Conservation (phyloP, 2,329 filamentous ascomycete species). For the Pezicula rhizophila region DNA sequence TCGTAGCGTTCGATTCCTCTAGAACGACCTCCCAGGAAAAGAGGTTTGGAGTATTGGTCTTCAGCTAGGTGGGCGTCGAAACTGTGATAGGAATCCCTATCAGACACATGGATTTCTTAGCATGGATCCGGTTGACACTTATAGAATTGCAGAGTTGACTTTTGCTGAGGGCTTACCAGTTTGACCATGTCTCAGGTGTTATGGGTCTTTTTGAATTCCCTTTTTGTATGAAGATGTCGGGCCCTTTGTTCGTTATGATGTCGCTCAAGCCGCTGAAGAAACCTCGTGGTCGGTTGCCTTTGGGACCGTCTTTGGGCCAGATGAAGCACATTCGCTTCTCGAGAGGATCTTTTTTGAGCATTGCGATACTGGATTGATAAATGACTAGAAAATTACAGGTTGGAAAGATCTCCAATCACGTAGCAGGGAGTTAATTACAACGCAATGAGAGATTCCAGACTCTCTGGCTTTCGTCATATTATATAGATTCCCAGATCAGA, state of each 20-base stretch:
- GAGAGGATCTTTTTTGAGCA: background rate
- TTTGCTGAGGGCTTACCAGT: conserved; percentile 16
- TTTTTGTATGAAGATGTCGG: conserved; percentile 33
- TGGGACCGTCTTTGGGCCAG: conserved; percentile 25
- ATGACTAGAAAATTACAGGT: background rate
- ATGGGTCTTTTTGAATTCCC: conserved; percentile 14
- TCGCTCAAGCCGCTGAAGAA: conserved; percentile 28
- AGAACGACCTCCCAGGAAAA: conserved; percentile 5
- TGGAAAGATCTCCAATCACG: background rate
- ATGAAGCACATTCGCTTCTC: conserved; percentile 17
- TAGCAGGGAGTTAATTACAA: too few relatives aligned
- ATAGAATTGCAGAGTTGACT: too few relatives aligned
- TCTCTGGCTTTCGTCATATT: too few relatives aligned
- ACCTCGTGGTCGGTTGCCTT: conserved; percentile 18
- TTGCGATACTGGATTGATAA: background rate
- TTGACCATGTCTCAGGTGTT: conserved; percentile 22
- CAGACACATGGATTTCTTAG: background rate
- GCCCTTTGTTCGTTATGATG: conserved; percentile 31
- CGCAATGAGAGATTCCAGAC: too few relatives aligned
- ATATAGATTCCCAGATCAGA: too few relatives aligned
- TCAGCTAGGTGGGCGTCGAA: conserved; percentile 1
- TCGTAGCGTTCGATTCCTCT: conserved; percentile 21
- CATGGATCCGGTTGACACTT: background rate
- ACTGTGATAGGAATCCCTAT: conserved; percentile 25
- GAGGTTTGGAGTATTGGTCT: background rate